Percentiles rank a stretch among this genome's conserved stretches.
Conservation (phyloP, 345 rosid species). For the Pistacia vera region DNA sequence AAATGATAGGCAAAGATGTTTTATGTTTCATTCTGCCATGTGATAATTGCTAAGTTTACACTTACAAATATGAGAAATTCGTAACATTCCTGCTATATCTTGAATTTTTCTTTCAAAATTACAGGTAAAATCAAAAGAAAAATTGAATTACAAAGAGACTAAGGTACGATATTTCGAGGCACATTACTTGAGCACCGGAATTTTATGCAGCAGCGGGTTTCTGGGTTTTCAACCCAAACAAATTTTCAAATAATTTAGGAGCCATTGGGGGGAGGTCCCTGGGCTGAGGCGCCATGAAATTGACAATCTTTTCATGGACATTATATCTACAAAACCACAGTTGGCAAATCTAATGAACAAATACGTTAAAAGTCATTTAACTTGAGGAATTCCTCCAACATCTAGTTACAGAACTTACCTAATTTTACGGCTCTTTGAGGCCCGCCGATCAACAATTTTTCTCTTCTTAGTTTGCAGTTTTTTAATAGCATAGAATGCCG, state of each 20-base stretch:
- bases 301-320: conserved; percentile 80
- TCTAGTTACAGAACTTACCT: conserved; percentile 38
- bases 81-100: background rate
- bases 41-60: no score
- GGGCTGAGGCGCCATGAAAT: conserved; percentile 81
- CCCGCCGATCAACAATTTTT: conserved; percentile 81
- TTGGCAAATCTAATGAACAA: background rate
- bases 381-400: no score
- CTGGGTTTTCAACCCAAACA: conserved; percentile 69
- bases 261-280: conserved; percentile 67
- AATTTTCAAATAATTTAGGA: conserved; percentile 69
- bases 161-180: background rate
- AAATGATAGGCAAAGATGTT: no score
- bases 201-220: conserved; percentile 23
- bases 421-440: conserved; percentile 91
- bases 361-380: background rate
- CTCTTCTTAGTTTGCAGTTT: conserved; percentile 81
- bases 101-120: background rate
- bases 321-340: conserved; percentile 48
- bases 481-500: conserved; percentile 71
- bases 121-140: background rate
- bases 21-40: no score
- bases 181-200: background rate
- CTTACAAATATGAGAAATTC: background rate
- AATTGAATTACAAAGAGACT: background rate